A percentile compares a stretch with the other conserved stretches of the same genome.
Evolutionary conservation across 495 filamentous ascomycete genomes (phyloP).

Genomic region (Penicillium turbatum): DNA sequence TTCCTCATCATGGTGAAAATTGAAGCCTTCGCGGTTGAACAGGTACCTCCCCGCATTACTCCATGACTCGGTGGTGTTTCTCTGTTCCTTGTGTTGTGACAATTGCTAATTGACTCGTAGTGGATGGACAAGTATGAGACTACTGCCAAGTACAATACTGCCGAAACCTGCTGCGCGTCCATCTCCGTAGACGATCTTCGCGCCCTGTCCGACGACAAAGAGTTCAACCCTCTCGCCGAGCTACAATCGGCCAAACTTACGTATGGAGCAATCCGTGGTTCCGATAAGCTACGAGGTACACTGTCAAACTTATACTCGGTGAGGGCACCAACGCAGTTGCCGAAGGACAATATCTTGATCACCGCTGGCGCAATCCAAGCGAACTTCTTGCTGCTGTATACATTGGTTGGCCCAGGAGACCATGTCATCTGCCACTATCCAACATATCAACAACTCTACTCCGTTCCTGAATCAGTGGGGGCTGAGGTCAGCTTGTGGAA

Average conservation of each 20-base stretch:
- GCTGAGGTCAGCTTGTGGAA: slow-evolving; percentile 81
- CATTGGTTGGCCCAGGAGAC: slow-evolving; percentile 70
- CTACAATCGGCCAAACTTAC: slow-evolving; percentile 51
- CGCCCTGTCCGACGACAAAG: slow-evolving; percentile 52
- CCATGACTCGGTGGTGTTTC: neutral
- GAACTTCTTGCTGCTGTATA: slow-evolving; percentile 75
- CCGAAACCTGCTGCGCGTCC: slow-evolving; percentile 81
- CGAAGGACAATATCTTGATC: slow-evolving; percentile 66
- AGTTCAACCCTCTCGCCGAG: slow-evolving; percentile 34
- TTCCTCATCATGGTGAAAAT: slow-evolving; percentile 58
- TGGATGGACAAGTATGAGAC: slow-evolving; percentile 89
- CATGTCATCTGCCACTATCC: slow-evolving; percentile 89
- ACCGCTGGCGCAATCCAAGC: slow-evolving; percentile 80
- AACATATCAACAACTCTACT: slow-evolving; percentile 85
- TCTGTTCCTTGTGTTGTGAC: neutral
- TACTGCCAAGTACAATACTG: slow-evolving; percentile 72
- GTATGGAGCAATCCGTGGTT: slow-evolving; percentile 71
- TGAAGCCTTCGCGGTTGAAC: slow-evolving; percentile 71
- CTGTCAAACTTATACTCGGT: slow-evolving; percentile 64
- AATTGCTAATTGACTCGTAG: slow-evolving; percentile 34
- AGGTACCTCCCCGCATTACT: slow-evolving; percentile 45
- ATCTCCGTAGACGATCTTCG: slow-evolving; percentile 71
- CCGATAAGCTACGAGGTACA: slow-evolving; percentile 55
- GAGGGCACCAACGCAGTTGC: slow-evolving; percentile 46
- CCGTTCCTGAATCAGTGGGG: slow-evolving; percentile 69